Evolutionary conservation across 2,329 filamentous ascomycete species (phyloP), one percentile per base, ranked within the genome.

Genomic region (Dactylonectria estremocensis): DNA sequence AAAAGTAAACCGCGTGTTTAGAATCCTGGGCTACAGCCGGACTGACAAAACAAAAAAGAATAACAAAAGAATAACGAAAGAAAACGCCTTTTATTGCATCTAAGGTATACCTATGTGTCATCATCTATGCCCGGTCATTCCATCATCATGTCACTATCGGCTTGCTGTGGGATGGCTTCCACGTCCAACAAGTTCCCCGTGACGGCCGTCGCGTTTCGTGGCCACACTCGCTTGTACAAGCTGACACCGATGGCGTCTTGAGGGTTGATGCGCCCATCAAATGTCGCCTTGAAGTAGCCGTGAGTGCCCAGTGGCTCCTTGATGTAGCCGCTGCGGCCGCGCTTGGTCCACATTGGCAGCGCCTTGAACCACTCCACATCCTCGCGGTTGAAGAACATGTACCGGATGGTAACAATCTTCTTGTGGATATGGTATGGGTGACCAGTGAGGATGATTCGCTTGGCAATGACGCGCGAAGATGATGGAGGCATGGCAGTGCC

Each of bases 381-480:
- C 76, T 95, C 94, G 55, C 92, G 87, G 85, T 95, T 97, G 90
- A 99, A 99, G 88, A 99, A 99, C 97, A 99, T 99, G 88, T 99
- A 99, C 33, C 96, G 92, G 53, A 99, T 92, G 1, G 97, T 99
- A 67, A 99, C 96, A 24, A 99, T 87, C 82, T 93, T 95, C 88
- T 97, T 98, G 89, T 99, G 94, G 80, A 99, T 99, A 85, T 99
- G 97, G 88, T 94, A 98, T 0, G 97, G 96, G 79, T 99, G 95
- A 16, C 96, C 97, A 0, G 96, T 97, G 64, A 99, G 87, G 71
- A 98, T 93, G 74, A 97, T 91, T 59, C 96, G 92, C 84, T 99
- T 99, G 76, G 95, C 95, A 67, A 99, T 90, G 63, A 99, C 92
- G 45, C 96, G 92, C 77, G 79, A 90, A 78, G 82, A 95, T 80